phyloP scores from a whole-genome alignment of 805 yeast species.

The Deakozyma indianensis region DNA sequence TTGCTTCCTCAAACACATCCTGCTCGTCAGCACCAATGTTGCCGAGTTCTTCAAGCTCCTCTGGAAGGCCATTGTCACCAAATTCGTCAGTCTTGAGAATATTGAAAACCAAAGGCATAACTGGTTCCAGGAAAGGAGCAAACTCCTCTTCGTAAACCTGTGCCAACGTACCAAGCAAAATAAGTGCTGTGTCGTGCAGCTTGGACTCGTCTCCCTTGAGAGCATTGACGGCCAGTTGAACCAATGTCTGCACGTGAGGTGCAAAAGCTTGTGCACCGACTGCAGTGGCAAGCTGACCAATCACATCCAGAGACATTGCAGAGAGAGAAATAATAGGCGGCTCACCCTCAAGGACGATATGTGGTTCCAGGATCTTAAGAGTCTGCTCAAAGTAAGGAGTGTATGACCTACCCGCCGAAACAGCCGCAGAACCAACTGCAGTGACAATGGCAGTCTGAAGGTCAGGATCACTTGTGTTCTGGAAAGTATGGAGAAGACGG shows the following conservation, averaged over 20 bases:
- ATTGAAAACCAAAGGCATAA: conserved; percentile 72
- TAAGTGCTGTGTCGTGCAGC: conserved; percentile 88
- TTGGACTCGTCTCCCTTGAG: conserved; percentile 66
- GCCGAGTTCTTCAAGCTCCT: conserved; percentile 28
- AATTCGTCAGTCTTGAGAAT: conserved; percentile 83
- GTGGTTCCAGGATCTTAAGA: conserved; percentile 68
- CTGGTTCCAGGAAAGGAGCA: conserved; percentile 65
- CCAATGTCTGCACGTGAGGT: conserved; percentile 73
- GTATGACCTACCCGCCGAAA: conserved; percentile 81
- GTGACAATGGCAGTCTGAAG: conserved; percentile 59
- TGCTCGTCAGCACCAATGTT: conserved; percentile 23
- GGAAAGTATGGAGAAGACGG: conserved; percentile 73
- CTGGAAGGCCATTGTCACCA: conserved; percentile 13
- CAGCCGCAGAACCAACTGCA: conserved; percentile 95
- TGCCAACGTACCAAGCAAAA: conserved; percentile 86
- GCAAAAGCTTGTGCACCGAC: conserved; percentile 86
- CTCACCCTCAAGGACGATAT: conserved; percentile 64
- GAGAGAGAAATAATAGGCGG: conserved; percentile 74
- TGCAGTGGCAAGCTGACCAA: conserved; percentile 91
- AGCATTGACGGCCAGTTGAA: conserved; percentile 73
- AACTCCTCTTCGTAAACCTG: conserved; percentile 87
- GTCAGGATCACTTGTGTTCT: conserved; percentile 41
- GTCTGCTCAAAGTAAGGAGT: conserved; percentile 76
- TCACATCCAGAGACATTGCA: conserved; percentile 84
- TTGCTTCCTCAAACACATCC: conserved; percentile 43